Conservation (phyloP, 108 stramenopile genomes). For the Skeletonema costatum region DNA sequence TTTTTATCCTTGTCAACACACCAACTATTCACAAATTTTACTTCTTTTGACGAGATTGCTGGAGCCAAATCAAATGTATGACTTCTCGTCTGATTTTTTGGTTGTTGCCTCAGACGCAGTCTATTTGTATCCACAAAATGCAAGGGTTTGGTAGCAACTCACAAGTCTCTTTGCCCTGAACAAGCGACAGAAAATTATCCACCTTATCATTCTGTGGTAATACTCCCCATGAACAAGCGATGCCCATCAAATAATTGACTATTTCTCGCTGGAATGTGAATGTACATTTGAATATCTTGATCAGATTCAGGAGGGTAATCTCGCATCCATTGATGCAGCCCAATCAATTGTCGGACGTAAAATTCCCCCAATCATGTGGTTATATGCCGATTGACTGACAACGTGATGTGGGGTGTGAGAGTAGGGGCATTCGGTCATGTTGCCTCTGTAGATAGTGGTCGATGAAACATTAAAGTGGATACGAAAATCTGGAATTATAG, state of each 20-base stretch:
- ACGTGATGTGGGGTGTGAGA: slow-evolving; percentile 30
- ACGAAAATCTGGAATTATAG: not conserved
- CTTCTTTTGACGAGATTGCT: not conserved
- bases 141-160: slow-evolving; percentile 15
- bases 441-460: not conserved
- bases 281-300: slow-evolving; percentile 16
- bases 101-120: not conserved
- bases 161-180: not conserved
- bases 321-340: slow-evolving; percentile 24
- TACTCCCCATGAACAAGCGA: not conserved
- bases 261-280: slow-evolving; percentile 10
- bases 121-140: slow-evolving; percentile 22
- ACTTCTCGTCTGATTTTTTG: not conserved
- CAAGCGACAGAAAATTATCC: not conserved
- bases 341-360: slow-evolving; percentile 34
- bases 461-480: not conserved
- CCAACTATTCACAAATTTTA: not conserved
- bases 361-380: slow-evolving; percentile 57
- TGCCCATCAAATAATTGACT: slow-evolving; percentile 31
- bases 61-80: not conserved
- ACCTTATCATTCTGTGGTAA: not conserved
- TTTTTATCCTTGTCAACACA: not conserved
- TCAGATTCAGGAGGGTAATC: slow-evolving; percentile 8
- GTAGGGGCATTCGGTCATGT: slow-evolving; percentile 15
- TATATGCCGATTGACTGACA: slow-evolving; percentile 42